phyloP scores from a whole-genome alignment of 2,329 filamentous ascomycete genomes.

The Calonectria pteridis region DNA sequence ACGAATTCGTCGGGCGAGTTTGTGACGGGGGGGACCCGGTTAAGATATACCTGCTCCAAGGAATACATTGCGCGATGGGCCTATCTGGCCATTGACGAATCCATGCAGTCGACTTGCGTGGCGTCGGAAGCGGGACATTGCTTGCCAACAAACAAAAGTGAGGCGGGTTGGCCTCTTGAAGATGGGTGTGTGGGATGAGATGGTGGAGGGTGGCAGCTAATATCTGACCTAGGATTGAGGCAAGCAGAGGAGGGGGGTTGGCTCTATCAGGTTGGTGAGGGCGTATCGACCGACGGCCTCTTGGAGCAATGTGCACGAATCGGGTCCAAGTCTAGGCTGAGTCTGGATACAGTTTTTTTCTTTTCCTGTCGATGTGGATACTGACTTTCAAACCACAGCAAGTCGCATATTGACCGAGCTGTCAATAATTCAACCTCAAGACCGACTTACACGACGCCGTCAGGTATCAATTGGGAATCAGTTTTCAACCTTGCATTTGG shows the following conservation, averaged over 20 bases:
- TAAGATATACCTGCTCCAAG: conserved; percentile 17
- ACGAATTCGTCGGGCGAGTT: not conserved
- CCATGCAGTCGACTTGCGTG: not conserved
- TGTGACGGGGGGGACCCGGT: not conserved
- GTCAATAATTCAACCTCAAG: conserved; percentile 3
- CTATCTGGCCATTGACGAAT: not conserved
- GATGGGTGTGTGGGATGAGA: conserved; percentile 1
- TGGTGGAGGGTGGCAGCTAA: conserved; percentile 10
- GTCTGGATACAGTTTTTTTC: not conserved
- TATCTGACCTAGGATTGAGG: conserved; percentile 11
- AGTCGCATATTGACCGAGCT: not conserved
- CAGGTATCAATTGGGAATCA: conserved; percentile 25
- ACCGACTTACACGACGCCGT: conserved; percentile 11
- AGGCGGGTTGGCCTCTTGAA: conserved; percentile 10
- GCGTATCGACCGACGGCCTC: conserved; percentile 5
- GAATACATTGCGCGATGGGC: not conserved
- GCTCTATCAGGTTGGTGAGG: conserved; percentile 1
- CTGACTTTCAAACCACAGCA: not conserved
- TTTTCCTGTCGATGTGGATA: not conserved
- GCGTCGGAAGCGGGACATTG: not conserved
- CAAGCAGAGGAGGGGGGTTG: conserved; percentile 13
- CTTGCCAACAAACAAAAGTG: conserved; percentile 19
- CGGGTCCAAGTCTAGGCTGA: not conserved
- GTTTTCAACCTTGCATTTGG: conserved; percentile 12
- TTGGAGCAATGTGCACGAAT: not conserved